Evolutionary conservation across 768 basidiomycete species (phyloP), one percentile per base, ranked within the genome.

Genomic region (Naganishia friedmannii): DNA sequence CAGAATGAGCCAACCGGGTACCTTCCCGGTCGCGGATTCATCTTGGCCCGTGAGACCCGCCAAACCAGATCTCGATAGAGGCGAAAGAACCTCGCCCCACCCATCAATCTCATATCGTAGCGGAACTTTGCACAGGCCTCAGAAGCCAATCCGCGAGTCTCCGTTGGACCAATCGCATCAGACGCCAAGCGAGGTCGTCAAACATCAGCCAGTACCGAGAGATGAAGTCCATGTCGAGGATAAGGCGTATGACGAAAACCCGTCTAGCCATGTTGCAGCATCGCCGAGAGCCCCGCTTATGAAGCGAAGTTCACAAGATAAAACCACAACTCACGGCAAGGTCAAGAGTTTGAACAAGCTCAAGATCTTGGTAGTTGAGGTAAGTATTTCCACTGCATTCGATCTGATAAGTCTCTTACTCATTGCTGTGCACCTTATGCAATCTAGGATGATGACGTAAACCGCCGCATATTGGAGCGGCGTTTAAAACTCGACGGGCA

Each of bases 311-410:
- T 58, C 57, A 21, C 32, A 21, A 17, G 57, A 58, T 23, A 58
- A 37, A 42, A 2, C 42, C 8, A 13, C 23, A 13, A 29, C n/a
- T 7, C 9, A 15, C 26, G 42, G 21, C 23, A 46, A 46, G 42
- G 42, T 26, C 42, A 63, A 46, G 39, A 45, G 42, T n/a, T 3
- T 12, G 26, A 37, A 53, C 19, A 56, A 65, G 42, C 75, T 85
- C 65, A 84, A 86, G 32, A 83, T 90, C 4, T 78, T 90, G 10
- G 85, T 90, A 31, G 89, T 90, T 12, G 89, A 90, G 85, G 89
- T 88, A 72, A 70, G 83, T 69, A 60, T 34, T 17, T 37, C 3
- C 29, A 21, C 31, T 9, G 37, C 23, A 34, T 15, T 68, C 70
- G 3, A 51, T n/a, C 6, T 31, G 73, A 63, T 63, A 58, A 46